Evolutionary conservation across 1,284 basidiomycete genomes (phyloP).

Genomic region (Cutaneotrichosporon sp.): DNA sequence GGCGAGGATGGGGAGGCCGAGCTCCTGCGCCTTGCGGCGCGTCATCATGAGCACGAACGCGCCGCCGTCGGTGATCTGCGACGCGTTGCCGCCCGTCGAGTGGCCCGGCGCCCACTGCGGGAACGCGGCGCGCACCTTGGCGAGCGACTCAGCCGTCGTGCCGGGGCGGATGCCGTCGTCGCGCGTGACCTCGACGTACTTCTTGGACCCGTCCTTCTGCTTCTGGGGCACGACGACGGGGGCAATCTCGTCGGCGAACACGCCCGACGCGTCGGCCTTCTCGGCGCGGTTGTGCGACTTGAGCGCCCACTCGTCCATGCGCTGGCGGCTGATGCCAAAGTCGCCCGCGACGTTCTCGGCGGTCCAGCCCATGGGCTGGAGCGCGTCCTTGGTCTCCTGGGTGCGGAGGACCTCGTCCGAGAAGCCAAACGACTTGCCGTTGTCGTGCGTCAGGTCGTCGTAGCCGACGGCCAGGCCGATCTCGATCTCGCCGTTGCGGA

Average conservation of each 20-base stretch:
- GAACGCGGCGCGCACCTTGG: conserved; percentile 93
- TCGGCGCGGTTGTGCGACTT: conserved; percentile 80
- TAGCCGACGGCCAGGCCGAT: conserved; percentile 93
- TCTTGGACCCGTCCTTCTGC: conserved; percentile 62
- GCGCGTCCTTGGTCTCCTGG: conserved; percentile 83
- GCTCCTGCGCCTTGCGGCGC: conserved; percentile 80
- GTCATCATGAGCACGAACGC: conserved; percentile 89
- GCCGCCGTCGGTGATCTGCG: conserved; percentile 94
- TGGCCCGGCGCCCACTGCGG: conserved; percentile 81
- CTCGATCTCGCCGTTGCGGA: conserved; percentile 79
- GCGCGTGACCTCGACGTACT: conserved; percentile 22
- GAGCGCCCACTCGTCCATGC: conserved; percentile 83
- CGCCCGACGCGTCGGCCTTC: conserved; percentile 83
- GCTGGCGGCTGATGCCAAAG: conserved; percentile 75
- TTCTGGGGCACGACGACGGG: conserved; percentile 71
- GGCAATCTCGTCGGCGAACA: conserved; percentile 89
- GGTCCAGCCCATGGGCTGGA: conserved; percentile 95
- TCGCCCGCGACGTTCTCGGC: conserved; percentile 91
- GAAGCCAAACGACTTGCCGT: conserved; percentile 65
- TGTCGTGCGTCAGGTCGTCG: conserved; percentile 87
- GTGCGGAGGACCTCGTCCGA: conserved; percentile 73
- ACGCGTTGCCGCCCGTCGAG: conserved; percentile 73
- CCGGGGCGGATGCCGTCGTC: conserved; percentile 94
- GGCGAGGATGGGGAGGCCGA: conserved; percentile 86
- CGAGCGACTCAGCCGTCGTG: conserved; percentile 80